Base-by-base conservation (phyloP, 345 rosid species). In the Lepidium sativum region DNA sequence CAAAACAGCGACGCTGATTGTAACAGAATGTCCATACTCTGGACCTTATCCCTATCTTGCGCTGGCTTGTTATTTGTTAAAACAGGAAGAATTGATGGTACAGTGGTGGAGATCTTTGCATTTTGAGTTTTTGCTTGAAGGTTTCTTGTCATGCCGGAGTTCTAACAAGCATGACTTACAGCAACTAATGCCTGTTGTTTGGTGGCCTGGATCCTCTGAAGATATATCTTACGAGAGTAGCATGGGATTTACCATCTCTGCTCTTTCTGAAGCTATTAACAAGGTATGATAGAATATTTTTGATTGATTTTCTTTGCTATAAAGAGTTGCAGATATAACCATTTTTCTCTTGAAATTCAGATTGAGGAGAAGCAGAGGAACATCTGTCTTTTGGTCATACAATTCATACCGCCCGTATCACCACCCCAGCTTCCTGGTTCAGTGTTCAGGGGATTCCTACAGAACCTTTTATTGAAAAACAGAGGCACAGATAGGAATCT, bases 181-280 rank as follows among this genome's bases (percentile, higher is more conserved):
- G 69, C 77, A 79, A 65, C 69, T 94, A 71, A 79, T 94, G 81
- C 96, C 96, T 65, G 85, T 87, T 78, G 95, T 90, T 75, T 94
- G 97, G 97, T 94, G 99, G 99, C 91, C 97, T 80, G 90, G 99
- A 53, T 87, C 97, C 58, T 81, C 75, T 69, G 99, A 94, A 75
- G 96, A 86, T 65, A 64, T 80, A 27, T 86, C 90, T 51, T 55
- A 70, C 57, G 97, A 87, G 81, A 79, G 77, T 71, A 86, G 96
- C 80, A 87, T 94, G 99, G 62, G 77, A 52, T 75, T 94, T 77
- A 79, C 95, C 7, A 78, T 90, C 35, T 67, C 86, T 34, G 90
- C 92, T 65, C 83, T 94, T 63, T 83, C 87, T 10, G 96, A 87
- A 40, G 81, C 95, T 68, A 73, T 84, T 69, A 78, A 74, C 76